A percentile compares a stretch with the other conserved stretches of the same genome.
Evolutionary conservation across 2,329 filamentous ascomycete species (phyloP).

Genomic region (Cordyceps cicadae): DNA sequence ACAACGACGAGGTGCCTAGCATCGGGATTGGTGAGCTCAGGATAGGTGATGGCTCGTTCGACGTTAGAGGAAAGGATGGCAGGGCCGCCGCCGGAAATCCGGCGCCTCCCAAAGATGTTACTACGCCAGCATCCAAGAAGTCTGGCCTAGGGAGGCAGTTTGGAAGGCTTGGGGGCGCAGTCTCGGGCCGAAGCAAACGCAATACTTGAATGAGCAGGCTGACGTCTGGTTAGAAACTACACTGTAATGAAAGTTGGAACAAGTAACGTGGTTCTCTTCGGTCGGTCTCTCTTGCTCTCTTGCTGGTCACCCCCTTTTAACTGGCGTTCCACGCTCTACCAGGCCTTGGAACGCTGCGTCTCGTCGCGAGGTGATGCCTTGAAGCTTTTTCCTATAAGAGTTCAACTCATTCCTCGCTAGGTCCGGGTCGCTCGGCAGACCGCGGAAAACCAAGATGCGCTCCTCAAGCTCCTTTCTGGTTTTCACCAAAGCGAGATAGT

Average conservation of each 20-base stretch:
- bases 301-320: conserved; percentile 27
- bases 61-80: conserved; percentile 35
- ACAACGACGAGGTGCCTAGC: conserved; percentile 39
- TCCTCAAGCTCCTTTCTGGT: conserved; percentile 52
- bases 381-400: conserved; percentile 55
- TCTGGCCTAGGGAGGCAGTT: conserved; percentile 60
- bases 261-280: not conserved
- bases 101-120: conserved; percentile 42
- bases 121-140: conserved; percentile 45
- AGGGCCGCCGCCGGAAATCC: conserved; percentile 23
- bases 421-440: conserved; percentile 62
- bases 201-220: conserved; percentile 18
- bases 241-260: not conserved
- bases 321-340: conserved; percentile 53
- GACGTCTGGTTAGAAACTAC: not conserved
- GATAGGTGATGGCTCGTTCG: conserved; percentile 31
- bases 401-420: conserved; percentile 65
- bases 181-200: conserved; percentile 54
- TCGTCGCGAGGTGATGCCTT: conserved; percentile 50
- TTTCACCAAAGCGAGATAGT: conserved; percentile 48
- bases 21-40: conserved; percentile 36
- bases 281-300: not conserved
- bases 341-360: conserved; percentile 70
- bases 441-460: conserved; percentile 58
- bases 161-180: conserved; percentile 62